phyloP scores from a whole-genome alignment of 2,329 filamentous ascomycete genomes.

The Gaeumannomyces tritici region DNA sequence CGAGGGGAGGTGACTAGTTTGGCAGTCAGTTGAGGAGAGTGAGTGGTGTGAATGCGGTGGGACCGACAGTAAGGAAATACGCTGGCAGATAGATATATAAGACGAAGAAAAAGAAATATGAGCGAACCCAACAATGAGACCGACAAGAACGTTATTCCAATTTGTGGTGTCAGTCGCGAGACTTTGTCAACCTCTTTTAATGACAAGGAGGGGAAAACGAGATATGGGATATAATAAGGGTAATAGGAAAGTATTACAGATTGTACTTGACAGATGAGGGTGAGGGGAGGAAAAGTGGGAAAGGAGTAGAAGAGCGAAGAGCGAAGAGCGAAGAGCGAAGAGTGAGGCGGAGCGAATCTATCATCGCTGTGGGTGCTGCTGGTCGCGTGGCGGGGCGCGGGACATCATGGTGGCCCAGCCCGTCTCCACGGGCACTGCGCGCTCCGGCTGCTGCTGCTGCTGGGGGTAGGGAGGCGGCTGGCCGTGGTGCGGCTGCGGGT shows the following conservation, averaged over 20 bases:
- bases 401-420: neutral
- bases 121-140: neutral
- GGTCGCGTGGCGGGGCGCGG: neutral
- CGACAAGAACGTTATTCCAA: neutral
- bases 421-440: neutral
- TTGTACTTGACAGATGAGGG: neutral
- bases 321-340: neutral
- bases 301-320: neutral
- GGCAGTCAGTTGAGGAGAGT: neutral
- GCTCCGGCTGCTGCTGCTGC: neutral
- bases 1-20: neutral
- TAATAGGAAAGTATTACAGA: neutral
- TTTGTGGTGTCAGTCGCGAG: neutral
- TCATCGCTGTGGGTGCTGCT: neutral
- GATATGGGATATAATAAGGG: neutral
- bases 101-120: neutral
- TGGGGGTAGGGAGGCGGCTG: neutral
- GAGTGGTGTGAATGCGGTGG: neutral
- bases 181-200: slow-evolving; percentile 1
- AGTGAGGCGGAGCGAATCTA: neutral
- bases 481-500: neutral
- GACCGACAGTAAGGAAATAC: neutral
- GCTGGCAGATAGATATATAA: neutral
- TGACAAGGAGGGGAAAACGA: neutral
- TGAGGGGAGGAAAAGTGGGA: too few species aligned